Evolutionary conservation across 225 moss, liverwort and hornwort genomes (phyloP), one percentile per base, ranked within the genome.

Genomic region (Climacium dendroides): DNA sequence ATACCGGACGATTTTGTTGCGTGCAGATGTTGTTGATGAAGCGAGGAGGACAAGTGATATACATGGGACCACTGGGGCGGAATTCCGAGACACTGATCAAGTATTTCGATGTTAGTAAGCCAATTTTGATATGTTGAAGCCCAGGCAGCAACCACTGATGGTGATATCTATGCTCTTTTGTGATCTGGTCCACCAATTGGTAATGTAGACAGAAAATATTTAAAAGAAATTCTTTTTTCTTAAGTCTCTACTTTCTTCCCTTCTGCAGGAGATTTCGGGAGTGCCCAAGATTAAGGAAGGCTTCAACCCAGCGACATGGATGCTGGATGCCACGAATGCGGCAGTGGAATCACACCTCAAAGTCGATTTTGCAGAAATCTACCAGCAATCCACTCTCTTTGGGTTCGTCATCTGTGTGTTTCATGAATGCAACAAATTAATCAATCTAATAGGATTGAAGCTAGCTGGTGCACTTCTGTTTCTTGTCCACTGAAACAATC

Each of bases 11-110:
- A 9, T 73, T n/a, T 62, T 47, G 48, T 60, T 26, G 62, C 79
- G 83, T 41, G 79, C 79, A 94, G 94, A 90, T 94, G 90, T 87
- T 94, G 89, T 86, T 94, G 83, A 88, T 94, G 92, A 94, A 94
- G 91, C 91, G 94, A 64, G 94, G 94, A 85, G 94, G 94, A 29
- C 94, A 94, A 87, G 94, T 94, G 86, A 89, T 91, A 41, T 94
- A 94, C 75, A 93, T 93, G 92, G 94, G 94, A 39, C 91, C 92
- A 9, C 76, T 94, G 79, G 94, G 94, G 64, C 86, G 89, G 74
- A 90, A 88, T 84, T 94, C 92, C 15, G 89, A 89, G 69, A 85
- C 83, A 43, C 89, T 94, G 29, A 85, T 94, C 79, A 92, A 94
- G 83, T 94, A 94, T 86, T 93, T 94, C 25, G 89, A 91, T 78